Evolutionary conservation across 257 asterid species (phyloP).

Genomic region (Perilla frutescens): DNA sequence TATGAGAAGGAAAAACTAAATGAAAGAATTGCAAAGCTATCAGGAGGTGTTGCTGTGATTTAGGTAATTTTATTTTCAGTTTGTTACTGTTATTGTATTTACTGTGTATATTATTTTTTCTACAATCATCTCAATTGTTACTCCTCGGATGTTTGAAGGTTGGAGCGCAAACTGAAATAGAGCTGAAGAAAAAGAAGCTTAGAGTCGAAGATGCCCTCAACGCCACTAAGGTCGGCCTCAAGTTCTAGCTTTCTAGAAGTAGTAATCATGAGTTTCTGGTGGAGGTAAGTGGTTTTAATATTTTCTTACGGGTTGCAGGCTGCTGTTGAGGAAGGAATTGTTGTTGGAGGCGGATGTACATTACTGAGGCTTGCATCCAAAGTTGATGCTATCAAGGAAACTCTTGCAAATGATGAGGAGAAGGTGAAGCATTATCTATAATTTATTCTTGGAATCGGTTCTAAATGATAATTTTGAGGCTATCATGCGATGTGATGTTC

Average conservation of each 20-base stretch:
- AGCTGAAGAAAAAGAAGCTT: conserved; percentile 46
- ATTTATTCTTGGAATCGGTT: too few species aligned
- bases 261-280: conserved; percentile 91
- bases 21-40: too few species aligned
- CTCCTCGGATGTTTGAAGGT: conserved; percentile 53
- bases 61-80: too few species aligned
- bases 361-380: background rate
- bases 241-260: conserved; percentile 84
- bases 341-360: too few species aligned
- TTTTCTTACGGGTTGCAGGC: conserved; percentile 67
- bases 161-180: conserved; percentile 97
- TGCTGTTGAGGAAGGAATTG: conserved; percentile 28
- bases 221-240: conserved; percentile 38
- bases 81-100: too few species aligned
- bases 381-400: conserved; percentile 84
- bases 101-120: too few species aligned
- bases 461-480: too few species aligned
- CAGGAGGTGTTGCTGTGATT: too few species aligned
- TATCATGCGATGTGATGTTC: too few species aligned
- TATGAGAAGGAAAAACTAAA: too few species aligned
- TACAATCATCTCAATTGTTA: background rate
- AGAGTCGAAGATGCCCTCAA: too few species aligned
- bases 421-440: conserved; percentile 49
- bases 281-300: conserved; percentile 77
- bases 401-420: conserved; percentile 79